phyloP scores from a whole-genome alignment of 495 filamentous ascomycete genomes.

The Pseudevernia furfuracea region DNA sequence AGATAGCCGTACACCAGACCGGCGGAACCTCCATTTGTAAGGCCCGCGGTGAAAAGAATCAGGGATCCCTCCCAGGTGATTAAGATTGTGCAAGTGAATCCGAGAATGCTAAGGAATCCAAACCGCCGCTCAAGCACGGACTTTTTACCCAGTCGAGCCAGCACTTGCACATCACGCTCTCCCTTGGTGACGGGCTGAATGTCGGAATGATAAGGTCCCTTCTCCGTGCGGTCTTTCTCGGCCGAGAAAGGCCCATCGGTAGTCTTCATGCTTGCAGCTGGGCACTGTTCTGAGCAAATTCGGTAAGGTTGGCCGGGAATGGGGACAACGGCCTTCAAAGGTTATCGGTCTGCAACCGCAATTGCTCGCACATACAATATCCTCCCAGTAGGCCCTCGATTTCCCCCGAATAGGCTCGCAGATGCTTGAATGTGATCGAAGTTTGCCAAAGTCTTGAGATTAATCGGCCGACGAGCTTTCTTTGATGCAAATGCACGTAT shows the following conservation, averaged over 20 bases:
- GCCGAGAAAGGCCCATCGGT: background rate
- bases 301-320: no score
- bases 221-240: background rate
- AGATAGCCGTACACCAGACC: slow-evolving; percentile 46
- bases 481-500: background rate
- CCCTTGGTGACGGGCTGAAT: slow-evolving; percentile 9
- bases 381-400: background rate
- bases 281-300: background rate
- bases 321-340: background rate
- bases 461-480: background rate
- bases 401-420: background rate
- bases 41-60: slow-evolving; percentile 24
- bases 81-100: slow-evolving; percentile 40
- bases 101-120: slow-evolving; percentile 41
- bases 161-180: slow-evolving; percentile 36
- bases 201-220: slow-evolving; percentile 9
- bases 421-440: background rate
- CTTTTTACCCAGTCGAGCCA: slow-evolving; percentile 46
- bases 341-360: background rate
- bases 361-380: background rate
- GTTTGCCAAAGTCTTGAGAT: background rate
- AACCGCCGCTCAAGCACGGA: slow-evolving; percentile 43
- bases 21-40: slow-evolving; percentile 39
- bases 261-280: background rate
- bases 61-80: slow-evolving; percentile 41